phyloP scores from a whole-genome alignment of 352 stramenopile genomes.

The Blastocystis sp. region DNA sequence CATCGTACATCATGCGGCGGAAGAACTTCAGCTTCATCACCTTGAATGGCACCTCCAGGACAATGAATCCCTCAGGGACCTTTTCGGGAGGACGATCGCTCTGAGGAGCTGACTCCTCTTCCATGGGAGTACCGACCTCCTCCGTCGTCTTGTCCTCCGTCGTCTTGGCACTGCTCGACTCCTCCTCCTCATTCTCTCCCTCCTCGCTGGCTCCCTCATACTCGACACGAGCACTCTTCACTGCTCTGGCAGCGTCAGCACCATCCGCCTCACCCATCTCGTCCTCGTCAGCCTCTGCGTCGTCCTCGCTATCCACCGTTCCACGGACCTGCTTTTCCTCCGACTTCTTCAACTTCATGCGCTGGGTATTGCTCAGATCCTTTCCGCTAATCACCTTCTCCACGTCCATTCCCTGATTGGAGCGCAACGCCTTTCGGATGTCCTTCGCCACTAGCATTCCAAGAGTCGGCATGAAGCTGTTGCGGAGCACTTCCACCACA shows the following conservation, averaged over 20 bases:
- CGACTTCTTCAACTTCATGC: slow-evolving; percentile 22
- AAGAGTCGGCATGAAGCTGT: slow-evolving; percentile 53
- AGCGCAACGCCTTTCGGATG: not conserved
- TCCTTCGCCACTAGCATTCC: slow-evolving; percentile 38
- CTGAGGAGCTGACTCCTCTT: slow-evolving; percentile 59
- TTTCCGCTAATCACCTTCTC: slow-evolving; percentile 29
- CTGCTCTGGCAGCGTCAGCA: slow-evolving; percentile 71
- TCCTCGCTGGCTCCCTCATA: slow-evolving; percentile 67
- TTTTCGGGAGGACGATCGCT: not conserved
- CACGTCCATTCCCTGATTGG: not conserved
- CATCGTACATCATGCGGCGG: slow-evolving; percentile 68
- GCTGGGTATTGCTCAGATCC: slow-evolving; percentile 12
- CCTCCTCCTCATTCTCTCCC: slow-evolving; percentile 59
- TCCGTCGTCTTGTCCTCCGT: slow-evolving; percentile 13
- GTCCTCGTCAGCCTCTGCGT: slow-evolving; percentile 67
- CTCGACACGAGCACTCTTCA: slow-evolving; percentile 72
- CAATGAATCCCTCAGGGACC: slow-evolving; percentile 30
- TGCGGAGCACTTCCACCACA: slow-evolving; percentile 75
- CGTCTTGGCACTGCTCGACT: not conserved
- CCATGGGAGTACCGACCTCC: slow-evolving; percentile 62
- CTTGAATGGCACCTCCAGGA: slow-evolving; percentile 60
- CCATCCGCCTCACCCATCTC: slow-evolving; percentile 71
- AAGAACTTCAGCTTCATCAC: slow-evolving; percentile 65
- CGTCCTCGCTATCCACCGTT: slow-evolving; percentile 53
- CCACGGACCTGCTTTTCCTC: slow-evolving; percentile 66